Evolutionary conservation across 176 grass and related monocot genomes (phyloP).

Genomic region (Thalia dealbata): DNA sequence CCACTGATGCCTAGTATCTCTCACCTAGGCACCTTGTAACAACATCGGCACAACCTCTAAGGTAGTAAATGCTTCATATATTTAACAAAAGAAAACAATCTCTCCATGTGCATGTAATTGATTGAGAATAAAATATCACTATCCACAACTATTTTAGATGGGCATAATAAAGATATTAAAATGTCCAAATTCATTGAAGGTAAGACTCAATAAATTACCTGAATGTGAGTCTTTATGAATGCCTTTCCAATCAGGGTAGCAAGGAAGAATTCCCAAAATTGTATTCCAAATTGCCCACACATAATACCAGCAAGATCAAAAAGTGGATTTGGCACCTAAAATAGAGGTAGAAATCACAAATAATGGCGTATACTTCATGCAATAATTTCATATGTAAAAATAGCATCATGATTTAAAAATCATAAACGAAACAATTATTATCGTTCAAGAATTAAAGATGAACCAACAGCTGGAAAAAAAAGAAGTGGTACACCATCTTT

Average conservation of each 20-base stretch:
- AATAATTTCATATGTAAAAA: neutral
- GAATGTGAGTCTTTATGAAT: constrained; percentile 78
- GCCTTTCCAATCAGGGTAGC: constrained; percentile 95
- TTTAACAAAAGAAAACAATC: neutral
- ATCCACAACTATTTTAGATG: neutral
- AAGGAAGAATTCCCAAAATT: constrained; percentile 96
- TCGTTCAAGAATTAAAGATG: no score
- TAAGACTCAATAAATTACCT: constrained; percentile 33
- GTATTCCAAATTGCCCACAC: constrained; percentile 83
- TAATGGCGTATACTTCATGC: neutral
- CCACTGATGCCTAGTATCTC: no score
- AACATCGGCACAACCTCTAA: no score
- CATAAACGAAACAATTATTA: no score
- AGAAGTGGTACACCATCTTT: no score
- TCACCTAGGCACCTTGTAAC: no score
- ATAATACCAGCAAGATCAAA: constrained; percentile 88
- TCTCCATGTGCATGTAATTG: neutral
- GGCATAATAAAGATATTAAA: neutral
- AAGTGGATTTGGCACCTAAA: constrained; percentile 84
- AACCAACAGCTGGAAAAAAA: no score
- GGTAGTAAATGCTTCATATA: neutral
- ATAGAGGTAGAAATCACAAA: neutral
- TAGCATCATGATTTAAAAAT: neutral
- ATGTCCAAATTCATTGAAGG: neutral
- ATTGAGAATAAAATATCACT: neutral